Evolutionary conservation across 345 rosid species (phyloP), one percentile per base, ranked within the genome.

Genomic region (Bretschneidera sinensis): DNA sequence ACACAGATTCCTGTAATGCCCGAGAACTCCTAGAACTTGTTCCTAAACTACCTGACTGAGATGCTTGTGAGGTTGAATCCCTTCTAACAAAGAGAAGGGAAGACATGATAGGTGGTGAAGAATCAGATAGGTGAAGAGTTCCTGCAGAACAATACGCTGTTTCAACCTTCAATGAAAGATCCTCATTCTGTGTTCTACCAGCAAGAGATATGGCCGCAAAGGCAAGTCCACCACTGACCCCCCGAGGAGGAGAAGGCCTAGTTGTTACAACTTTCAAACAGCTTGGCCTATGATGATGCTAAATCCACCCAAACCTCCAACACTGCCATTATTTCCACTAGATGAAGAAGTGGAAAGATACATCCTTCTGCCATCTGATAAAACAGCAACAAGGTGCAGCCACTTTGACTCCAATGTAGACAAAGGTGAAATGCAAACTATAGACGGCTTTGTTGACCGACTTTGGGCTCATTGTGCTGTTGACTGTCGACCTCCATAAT

Each of bases 341-440:
- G 85, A 82, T 56, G 84, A 64, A 31, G 85, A 87, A 62, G 96
- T 94, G 60, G 96, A 90, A 69, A 94, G 81, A 71, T 88, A 94
- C 95, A 94, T 75, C 76, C 99, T 86, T 70, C 95, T 88, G 56
- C 99, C 99, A 83, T 94, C 99, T 17, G 97, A 94, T 74, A 94
- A 71, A 65, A 85, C 77, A 55, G 84, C 96, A 77, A 94, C 92
- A 54, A 94, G 86, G 74, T 94, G 99, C 79, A 94, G 73, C 72
- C 86, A 85, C 83, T 94, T 94, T 17, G 99, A 94, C 73, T 94
- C 99, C 70, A 90, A 59, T 18, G 79, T 80, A 55, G 96, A 88
- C 66, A 91, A 69, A 54, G 97, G 97, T 43, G 96, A 78, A 61
- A 94, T 88, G 69, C 81, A 80, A 64, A 86, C 96, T 61, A 94